Percentiles rank a stretch among this genome's conserved stretches.
These are phyloP conservation scores for Triticum timopheevii DNA, from an alignment of 176 grass and related monocot genomes.

Conservation along the genomic window DNA sequence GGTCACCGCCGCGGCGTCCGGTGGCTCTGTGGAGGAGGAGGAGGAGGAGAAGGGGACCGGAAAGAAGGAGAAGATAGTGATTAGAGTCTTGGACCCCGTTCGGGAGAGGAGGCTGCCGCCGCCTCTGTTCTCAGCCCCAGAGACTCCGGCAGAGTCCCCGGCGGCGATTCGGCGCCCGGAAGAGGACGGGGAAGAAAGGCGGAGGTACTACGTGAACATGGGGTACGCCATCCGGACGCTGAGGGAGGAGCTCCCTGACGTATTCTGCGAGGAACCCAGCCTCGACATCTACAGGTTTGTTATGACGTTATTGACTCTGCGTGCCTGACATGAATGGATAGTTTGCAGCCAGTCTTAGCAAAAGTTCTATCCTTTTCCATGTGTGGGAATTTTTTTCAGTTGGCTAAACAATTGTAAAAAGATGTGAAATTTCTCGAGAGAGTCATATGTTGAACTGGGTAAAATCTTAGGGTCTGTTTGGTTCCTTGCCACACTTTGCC, in stretches of 20 bases:
- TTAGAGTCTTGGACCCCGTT: constrained; percentile 80
- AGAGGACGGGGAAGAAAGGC: constrained; percentile 45
- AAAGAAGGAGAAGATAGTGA: constrained; percentile 47
- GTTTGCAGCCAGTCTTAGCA: neutral
- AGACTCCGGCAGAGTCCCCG: constrained; percentile 15
- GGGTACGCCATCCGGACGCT: constrained; percentile 84
- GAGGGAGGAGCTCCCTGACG: constrained; percentile 71
- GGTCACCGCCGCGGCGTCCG: constrained; percentile 15
- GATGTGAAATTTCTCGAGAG: neutral
- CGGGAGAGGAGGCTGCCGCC: constrained; percentile 42
- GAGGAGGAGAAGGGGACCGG: constrained; percentile 38
- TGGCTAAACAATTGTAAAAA: neutral
- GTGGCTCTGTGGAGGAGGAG: constrained; percentile 42
- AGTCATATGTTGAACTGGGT: neutral
- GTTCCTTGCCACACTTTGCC: too few species aligned
- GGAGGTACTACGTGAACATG: constrained; percentile 79
- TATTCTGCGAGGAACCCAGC: constrained; percentile 72
- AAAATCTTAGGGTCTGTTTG: too few species aligned
- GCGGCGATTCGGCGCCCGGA: neutral
- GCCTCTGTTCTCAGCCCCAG: constrained; percentile 44
- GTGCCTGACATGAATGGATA: neutral
- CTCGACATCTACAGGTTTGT: constrained; percentile 85
- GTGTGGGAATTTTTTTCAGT: neutral
- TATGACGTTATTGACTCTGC: neutral
- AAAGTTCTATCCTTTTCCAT: neutral